Evolutionary conservation across 176 grass and related monocot genomes (phyloP).

Genomic region (Chloris gayana): DNA sequence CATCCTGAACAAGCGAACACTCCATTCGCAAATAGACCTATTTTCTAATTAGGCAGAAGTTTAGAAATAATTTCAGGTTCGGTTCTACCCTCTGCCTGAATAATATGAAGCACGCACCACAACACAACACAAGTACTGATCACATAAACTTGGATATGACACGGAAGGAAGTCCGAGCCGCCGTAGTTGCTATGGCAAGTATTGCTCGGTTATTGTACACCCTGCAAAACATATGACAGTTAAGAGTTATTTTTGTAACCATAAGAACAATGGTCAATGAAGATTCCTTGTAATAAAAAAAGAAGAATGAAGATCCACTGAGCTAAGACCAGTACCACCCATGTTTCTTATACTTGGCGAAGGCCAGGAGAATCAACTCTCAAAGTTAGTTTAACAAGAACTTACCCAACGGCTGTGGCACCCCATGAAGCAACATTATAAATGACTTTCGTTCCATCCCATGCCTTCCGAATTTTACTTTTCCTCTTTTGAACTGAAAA

Average conservation of each 20-base stretch:
- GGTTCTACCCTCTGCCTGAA: too few relatives aligned
- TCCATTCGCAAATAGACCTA: too few relatives aligned
- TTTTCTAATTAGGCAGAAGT: too few relatives aligned
- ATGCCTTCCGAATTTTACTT: slow-evolving; percentile 74
- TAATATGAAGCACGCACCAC: too few relatives aligned
- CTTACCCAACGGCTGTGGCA: slow-evolving; percentile 86
- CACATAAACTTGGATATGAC: slow-evolving; percentile 80
- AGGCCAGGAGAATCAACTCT: too few relatives aligned
- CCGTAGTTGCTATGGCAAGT: slow-evolving; percentile 57
- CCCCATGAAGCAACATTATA: slow-evolving; percentile 93
- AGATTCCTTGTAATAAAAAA: too few relatives aligned
- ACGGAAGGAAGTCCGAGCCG: slow-evolving; percentile 65
- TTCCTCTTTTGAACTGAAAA: slow-evolving; percentile 80
- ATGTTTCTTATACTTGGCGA: not conserved
- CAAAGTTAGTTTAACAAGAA: not conserved
- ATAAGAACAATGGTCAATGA: not conserved
- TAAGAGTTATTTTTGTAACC: not conserved
- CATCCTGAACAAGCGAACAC: not conserved
- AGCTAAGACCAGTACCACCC: not conserved
- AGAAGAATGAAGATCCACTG: not conserved
- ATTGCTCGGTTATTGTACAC: slow-evolving; percentile 88
- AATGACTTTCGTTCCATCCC: slow-evolving; percentile 80
- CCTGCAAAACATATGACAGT: slow-evolving; percentile 31
- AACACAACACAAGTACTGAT: slow-evolving; percentile 5
- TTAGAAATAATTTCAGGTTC: not conserved